These are phyloP conservation scores for Vigna reflexopilosa DNA, from an alignment of 306 rosid species.

Conservation along the genomic window DNA sequence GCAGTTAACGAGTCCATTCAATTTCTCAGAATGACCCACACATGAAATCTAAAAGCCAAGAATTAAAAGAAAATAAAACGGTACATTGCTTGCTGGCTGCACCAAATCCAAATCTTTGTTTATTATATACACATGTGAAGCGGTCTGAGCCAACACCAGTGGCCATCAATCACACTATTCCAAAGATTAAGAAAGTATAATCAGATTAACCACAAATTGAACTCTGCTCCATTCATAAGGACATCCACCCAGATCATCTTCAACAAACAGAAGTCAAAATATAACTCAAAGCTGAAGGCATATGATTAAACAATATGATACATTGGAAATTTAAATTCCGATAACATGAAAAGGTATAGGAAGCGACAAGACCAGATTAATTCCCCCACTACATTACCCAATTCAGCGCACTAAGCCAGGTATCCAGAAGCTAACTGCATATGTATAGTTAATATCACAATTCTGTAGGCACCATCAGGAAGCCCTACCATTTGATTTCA, in stretches of 20 bases:
- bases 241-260: background rate
- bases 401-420: conserved; percentile 33
- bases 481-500: conserved; percentile 36
- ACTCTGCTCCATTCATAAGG: background rate
- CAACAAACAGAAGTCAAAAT: background rate
- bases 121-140: background rate
- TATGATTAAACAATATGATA: conserved; percentile 22
- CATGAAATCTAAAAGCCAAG: background rate
- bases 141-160: background rate
- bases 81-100: background rate
- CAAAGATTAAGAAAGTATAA: background rate
- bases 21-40: too few relatives aligned
- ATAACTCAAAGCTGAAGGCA: background rate
- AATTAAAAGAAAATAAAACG: background rate
- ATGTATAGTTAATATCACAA: conserved; percentile 25
- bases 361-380: conserved; percentile 41
- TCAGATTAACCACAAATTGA: background rate
- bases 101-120: background rate
- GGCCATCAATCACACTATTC: background rate
- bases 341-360: conserved; percentile 41
- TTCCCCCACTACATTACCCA: conserved; percentile 21
- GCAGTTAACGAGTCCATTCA: background rate
- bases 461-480: conserved; percentile 40
- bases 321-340: conserved; percentile 33
- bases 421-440: conserved; percentile 34